A percentile compares a stretch with the other conserved stretches of the same genome.
Evolutionary conservation across 768 basidiomycete genomes (phyloP).

Genomic region (Grammothele lineata): DNA sequence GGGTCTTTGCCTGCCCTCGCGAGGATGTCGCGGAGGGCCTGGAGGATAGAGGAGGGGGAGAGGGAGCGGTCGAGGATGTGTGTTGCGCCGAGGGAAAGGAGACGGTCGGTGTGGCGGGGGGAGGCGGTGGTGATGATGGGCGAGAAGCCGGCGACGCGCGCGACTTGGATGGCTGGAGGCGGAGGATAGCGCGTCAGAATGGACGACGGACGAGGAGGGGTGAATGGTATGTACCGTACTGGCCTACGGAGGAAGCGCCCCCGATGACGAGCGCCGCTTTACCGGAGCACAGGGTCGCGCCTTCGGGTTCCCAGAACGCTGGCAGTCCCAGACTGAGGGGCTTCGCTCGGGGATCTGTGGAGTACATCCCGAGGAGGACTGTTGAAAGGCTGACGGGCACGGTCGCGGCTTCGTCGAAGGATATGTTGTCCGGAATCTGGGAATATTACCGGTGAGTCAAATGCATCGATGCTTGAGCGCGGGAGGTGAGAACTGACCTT

Average conservation of each 20-base stretch:
- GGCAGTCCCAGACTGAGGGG: not conserved
- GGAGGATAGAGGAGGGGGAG: not conserved
- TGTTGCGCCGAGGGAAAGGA: conserved; percentile 25
- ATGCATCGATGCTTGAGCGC: too few species aligned
- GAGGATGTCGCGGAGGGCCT: not conserved
- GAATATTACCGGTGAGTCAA: too few species aligned
- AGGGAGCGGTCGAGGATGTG: conserved; percentile 22
- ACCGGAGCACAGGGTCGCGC: conserved; percentile 1
- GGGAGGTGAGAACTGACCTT: too few species aligned
- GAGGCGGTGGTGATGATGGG: conserved; percentile 23
- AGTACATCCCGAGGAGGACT: too few species aligned
- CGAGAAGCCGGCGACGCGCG: conserved; percentile 21
- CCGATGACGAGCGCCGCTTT: conserved; percentile 14
- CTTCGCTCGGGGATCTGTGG: too few species aligned
- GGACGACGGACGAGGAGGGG: not conserved
- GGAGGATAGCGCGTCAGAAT: too few species aligned
- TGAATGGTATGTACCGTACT: not conserved
- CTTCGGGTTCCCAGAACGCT: conserved; percentile 7
- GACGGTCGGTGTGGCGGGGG: conserved; percentile 5
- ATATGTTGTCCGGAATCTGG: too few species aligned
- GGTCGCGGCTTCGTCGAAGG: too few species aligned
- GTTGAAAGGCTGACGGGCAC: too few species aligned
- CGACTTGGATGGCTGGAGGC: conserved; percentile 21
- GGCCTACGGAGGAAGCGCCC: not conserved
- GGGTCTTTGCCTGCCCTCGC: conserved; percentile 8